Conservation (phyloP, 225 moss, liverwort and hornwort genomes). For the Takakia lepidozioides region DNA sequence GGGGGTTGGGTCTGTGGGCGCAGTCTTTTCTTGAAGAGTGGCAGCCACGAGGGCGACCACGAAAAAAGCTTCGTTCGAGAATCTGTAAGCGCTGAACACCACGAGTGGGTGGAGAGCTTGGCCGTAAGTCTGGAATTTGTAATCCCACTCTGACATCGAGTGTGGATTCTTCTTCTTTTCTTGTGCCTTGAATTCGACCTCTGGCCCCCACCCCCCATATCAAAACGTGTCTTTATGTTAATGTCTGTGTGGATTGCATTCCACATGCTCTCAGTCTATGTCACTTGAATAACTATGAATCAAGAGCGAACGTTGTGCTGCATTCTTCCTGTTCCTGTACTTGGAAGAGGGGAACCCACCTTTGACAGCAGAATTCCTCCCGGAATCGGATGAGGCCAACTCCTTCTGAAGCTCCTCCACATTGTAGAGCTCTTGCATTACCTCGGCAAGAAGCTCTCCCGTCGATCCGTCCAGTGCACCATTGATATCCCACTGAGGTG, state of each 20-base stretch:
- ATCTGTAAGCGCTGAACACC: conserved; percentile 49
- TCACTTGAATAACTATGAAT: too few species aligned
- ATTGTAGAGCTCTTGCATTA: conserved; percentile 32
- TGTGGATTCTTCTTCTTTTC: too few species aligned
- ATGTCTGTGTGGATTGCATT: too few species aligned
- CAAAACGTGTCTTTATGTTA: too few species aligned
- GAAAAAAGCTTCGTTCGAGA: conserved; percentile 21
- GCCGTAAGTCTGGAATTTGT: conserved; percentile 44
- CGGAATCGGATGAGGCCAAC: conserved; percentile 15
- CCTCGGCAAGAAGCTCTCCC: conserved; percentile 30
- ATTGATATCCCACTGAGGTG: conserved; percentile 19
- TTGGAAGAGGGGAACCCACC: conserved; percentile 4
- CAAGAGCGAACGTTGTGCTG: neutral
- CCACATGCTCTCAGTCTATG: too few species aligned
- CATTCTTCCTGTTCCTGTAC: neutral
- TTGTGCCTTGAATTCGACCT: too few species aligned
- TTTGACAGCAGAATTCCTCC: conserved; percentile 5
- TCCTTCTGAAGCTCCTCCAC: conserved; percentile 19
- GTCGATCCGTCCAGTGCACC: conserved; percentile 32
- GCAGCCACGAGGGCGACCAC: conserved; percentile 25
- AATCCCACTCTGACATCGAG: conserved; percentile 3
- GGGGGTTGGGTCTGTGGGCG: conserved; percentile 6
- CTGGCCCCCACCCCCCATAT: too few species aligned
- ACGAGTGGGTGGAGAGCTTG: conserved; percentile 39
- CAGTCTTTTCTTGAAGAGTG: conserved; percentile 8